Evolutionary conservation across 31 red algal genomes (phyloP), one percentile per base, ranked within the genome.

Genomic region (Odonthalia washingtoniensis): DNA sequence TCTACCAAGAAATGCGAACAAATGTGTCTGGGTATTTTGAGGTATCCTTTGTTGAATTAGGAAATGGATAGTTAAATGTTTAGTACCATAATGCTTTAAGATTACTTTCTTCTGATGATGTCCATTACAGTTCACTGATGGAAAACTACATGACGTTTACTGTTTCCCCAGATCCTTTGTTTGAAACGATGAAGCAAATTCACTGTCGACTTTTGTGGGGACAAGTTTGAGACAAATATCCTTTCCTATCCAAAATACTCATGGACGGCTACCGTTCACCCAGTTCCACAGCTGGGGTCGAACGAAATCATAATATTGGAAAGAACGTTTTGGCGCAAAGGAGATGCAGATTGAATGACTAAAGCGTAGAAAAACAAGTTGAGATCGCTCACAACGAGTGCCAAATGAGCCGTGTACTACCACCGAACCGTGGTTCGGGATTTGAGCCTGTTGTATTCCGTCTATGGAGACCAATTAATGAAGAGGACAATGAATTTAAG

Each of bases 331-430:
- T 77, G 14, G 46, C 74, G 12, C 49, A 57, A 21, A 57, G 12
- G 49, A 9, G 49, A 57, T 14, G 12, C 21, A 9, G 49, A 57
- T 14, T 57, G 49, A 21, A 9, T 57, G 49, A 57, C 39, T 28
- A 68, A 3, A 69, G 37, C 36, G 2, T 42, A 24, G 38, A 83
- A 39, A 46, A 37, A 4, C 33, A 83, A 69, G 63, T 69, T 45
- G 80, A 53, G 37, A 37, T 83, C 40, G 80, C 80, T 33, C 80
- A 83, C 28, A 83, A 83, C n/a, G n/a, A n/a, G n/a, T 36, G 34
- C 77, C 14, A 31, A 32, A 37, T 80, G 5, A 2, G 52, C 31
- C 3, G 46, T 0, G 21, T 43, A 1, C 37, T 12, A 3, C 16
- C 28, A 31, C 44, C 30, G 27, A 57, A 62, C 12, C 77, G 26